Percentiles rank a stretch among this genome's conserved stretches.
Conservation (phyloP, 306 rosid genomes). For the Prunus kanzakura region DNA sequence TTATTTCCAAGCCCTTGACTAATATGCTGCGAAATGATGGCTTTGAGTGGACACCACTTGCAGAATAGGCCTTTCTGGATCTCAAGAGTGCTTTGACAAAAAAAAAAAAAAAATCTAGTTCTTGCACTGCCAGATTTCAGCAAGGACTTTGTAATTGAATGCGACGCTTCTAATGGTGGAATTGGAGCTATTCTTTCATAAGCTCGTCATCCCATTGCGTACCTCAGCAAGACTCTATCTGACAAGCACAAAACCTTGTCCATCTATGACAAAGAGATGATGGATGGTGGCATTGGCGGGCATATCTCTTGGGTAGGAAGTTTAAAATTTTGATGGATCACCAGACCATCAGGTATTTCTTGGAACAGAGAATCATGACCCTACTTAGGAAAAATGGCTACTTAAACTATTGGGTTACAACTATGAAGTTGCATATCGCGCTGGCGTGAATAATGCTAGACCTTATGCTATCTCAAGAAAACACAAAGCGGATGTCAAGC, state of each 20-base stretch:
- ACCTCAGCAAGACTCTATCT: not conserved
- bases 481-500: no score
- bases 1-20: not conserved
- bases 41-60: not conserved
- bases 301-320: not conserved
- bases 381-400: no score
- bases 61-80: not conserved
- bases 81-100: not conserved
- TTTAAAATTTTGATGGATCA: no score
- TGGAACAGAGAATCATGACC: no score
- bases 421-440: no score
- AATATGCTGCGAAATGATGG: accelerated
- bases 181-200: not conserved
- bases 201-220: not conserved
- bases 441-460: no score
- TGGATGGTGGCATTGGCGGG: not conserved
- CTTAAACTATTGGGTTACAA: no score
- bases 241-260: no score
- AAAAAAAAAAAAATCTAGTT: no score
- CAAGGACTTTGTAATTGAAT: not conserved
- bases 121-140: not conserved
- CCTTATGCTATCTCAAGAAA: no score
- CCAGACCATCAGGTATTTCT: no score
- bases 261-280: not conserved
- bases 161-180: not conserved